phyloP scores from a whole-genome alignment of 139 green algal genomes.

The Closterium sp. region DNA sequence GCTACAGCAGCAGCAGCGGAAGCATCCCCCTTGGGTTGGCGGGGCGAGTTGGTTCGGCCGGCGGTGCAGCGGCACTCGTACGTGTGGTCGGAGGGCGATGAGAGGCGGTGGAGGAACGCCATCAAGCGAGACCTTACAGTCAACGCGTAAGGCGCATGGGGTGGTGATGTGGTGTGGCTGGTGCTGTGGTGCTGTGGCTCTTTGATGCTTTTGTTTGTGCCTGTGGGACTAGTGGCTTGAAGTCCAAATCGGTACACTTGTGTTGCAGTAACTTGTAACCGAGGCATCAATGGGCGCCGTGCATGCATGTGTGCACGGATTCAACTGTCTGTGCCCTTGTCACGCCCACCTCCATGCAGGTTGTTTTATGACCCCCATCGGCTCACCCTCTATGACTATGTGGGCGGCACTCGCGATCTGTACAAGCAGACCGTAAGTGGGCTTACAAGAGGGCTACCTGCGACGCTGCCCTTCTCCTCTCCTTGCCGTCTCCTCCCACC shows the following conservation, averaged over 20 bases:
- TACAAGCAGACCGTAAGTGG: neutral
- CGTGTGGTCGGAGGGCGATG: conserved; percentile 4
- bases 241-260: no score
- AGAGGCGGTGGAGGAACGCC: conserved; percentile 14
- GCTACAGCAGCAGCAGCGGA: neutral
- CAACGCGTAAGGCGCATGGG: conserved; percentile 22
- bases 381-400: conserved; percentile 46
- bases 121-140: conserved; percentile 53
- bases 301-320: no score
- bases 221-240: no score
- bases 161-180: neutral
- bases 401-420: conserved; percentile 44
- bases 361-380: conserved; percentile 42
- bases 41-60: neutral
- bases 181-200: neutral
- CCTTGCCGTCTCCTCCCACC: no score
- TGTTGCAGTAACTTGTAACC: no score
- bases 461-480: no score
- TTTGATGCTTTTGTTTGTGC: no score
- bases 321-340: no score
- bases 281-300: no score
- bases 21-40: neutral
- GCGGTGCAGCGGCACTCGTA: neutral
- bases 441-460: neutral
- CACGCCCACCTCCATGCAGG: neutral